These are phyloP conservation scores for Fusarium transvaalense DNA, from an alignment of 2,329 filamentous ascomycete species.

Conservation along the genomic window DNA sequence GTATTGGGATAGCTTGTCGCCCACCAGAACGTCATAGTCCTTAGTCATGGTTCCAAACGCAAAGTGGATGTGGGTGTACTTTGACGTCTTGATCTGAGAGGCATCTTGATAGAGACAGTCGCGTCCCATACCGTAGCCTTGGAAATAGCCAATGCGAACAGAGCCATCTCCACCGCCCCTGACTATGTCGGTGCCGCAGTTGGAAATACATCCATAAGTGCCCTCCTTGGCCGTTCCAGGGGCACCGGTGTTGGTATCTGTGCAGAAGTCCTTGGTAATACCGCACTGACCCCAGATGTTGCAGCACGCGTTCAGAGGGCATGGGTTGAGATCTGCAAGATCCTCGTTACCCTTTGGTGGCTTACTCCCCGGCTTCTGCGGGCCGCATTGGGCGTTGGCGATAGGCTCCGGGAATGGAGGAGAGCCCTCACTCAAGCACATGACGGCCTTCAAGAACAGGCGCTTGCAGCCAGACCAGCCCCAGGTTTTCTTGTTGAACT, in stretches of 20 bases:
- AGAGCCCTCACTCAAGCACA: constrained; percentile 4
- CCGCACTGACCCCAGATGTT: not conserved
- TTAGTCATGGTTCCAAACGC: constrained; percentile 42
- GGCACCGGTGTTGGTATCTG: constrained; percentile 2
- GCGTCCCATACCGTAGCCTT: constrained; percentile 3
- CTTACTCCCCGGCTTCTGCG: not conserved
- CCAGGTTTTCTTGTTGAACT: constrained; percentile 4
- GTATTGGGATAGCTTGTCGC: constrained; percentile 10
- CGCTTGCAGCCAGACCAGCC: constrained; percentile 1
- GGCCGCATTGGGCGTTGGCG: not conserved
- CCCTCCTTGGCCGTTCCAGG: constrained; percentile 4
- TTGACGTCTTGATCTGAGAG: constrained; percentile 41
- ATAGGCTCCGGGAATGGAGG: not conserved
- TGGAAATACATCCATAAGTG: constrained; percentile 50
- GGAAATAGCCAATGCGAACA: constrained; percentile 8
- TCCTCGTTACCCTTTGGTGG: not conserved
- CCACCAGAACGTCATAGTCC: constrained; percentile 20
- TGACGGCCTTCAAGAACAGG: not conserved
- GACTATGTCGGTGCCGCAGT: constrained; percentile 54
- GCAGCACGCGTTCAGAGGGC: constrained; percentile 7
- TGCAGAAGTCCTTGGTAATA: constrained; percentile 9
- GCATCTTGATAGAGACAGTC: constrained; percentile 39
- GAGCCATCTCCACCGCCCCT: constrained; percentile 1
- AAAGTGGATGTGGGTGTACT: constrained; percentile 45
- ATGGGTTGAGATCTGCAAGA: not conserved